A percentile compares a stretch with the other conserved stretches of the same genome.
These are phyloP conservation scores for Coemansia sp. DNA, from an alignment of 192 early-diverging fungal genomes.

Conservation along the genomic window DNA sequence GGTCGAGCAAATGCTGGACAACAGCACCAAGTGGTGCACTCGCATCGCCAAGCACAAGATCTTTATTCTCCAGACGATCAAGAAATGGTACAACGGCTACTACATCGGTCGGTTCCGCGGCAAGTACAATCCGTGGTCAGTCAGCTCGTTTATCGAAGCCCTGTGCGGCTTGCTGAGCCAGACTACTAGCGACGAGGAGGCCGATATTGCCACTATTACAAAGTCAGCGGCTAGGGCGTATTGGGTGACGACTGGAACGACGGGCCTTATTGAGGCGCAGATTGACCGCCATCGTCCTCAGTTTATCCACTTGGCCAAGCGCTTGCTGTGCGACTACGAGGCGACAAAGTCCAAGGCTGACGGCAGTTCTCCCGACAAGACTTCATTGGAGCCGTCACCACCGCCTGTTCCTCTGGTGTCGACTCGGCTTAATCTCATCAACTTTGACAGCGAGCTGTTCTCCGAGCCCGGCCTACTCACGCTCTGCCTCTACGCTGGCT, in stretches of 20 bases:
- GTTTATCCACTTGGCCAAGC: conserved; percentile 12
- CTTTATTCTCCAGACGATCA: conserved; percentile 15
- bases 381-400: neutral
- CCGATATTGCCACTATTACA: neutral
- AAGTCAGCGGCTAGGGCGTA: conserved; percentile 12
- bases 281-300: conserved; percentile 13
- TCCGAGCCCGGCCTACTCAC: conserved; percentile 25
- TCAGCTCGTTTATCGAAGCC: conserved; percentile 3
- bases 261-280: conserved; percentile 15
- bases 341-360: neutral
- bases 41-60: conserved; percentile 19
- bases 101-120: conserved; percentile 32
- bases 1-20: conserved; percentile 33
- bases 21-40: conserved; percentile 16
- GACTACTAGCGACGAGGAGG: neutral
- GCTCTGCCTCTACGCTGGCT: conserved; percentile 26
- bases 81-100: conserved; percentile 36
- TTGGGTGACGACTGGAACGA: conserved; percentile 25
- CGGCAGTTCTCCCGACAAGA: neutral
- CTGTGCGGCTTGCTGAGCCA: conserved; percentile 16
- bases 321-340: conserved; percentile 16
- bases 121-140: conserved; percentile 15
- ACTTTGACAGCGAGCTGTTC: conserved; percentile 19
- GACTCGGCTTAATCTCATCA: conserved; percentile 11
- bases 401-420: conserved; percentile 7